Conservation (phyloP, 192 early-diverging fungal species). For the Cladochytrium replicatum region DNA sequence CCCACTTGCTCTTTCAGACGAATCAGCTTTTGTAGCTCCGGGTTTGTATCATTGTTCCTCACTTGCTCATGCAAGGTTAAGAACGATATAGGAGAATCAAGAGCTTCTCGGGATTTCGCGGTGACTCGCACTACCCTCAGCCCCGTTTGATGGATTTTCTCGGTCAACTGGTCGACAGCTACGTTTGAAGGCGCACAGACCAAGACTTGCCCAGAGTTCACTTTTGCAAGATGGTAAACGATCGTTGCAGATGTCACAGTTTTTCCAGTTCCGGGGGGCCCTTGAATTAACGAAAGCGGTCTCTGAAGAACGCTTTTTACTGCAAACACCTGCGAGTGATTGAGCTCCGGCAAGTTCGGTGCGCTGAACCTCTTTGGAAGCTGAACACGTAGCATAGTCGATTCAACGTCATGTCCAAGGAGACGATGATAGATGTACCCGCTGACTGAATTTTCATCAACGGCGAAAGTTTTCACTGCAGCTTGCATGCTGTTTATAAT, state of each 20-base stretch:
- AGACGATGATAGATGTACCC: conserved; percentile 92
- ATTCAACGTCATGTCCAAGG: conserved; percentile 89
- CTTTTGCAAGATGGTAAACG: conserved; percentile 91
- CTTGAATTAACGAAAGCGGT: conserved; percentile 92
- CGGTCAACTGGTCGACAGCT: conserved; percentile 96
- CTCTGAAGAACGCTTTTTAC: conserved; percentile 87
- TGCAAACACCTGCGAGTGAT: conserved; percentile 92
- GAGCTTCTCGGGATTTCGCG: conserved; percentile 84
- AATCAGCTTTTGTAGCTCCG: conserved; percentile 86
- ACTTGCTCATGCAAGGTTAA: conserved; percentile 96
- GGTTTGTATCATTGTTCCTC: conserved; percentile 84
- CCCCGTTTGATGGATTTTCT: conserved; percentile 90
- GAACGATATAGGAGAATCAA: conserved; percentile 90
- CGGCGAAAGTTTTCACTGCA: conserved; percentile 93
- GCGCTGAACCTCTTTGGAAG: conserved; percentile 85
- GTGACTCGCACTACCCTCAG: conserved; percentile 91
- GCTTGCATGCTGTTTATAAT: conserved; percentile 64
- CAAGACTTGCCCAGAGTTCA: conserved; percentile 79
- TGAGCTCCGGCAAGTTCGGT: conserved; percentile 90
- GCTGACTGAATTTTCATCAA: conserved; percentile 86
- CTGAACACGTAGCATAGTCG: conserved; percentile 65
- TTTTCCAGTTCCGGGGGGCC: conserved; percentile 93
- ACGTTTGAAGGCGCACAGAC: conserved; percentile 99
- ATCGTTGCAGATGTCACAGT: conserved; percentile 96
- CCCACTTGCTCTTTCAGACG: conserved; percentile 80